Base-by-base conservation (phyloP, 108 stramenopile species). In the Cyclotella choctawhatcheeana region DNA sequence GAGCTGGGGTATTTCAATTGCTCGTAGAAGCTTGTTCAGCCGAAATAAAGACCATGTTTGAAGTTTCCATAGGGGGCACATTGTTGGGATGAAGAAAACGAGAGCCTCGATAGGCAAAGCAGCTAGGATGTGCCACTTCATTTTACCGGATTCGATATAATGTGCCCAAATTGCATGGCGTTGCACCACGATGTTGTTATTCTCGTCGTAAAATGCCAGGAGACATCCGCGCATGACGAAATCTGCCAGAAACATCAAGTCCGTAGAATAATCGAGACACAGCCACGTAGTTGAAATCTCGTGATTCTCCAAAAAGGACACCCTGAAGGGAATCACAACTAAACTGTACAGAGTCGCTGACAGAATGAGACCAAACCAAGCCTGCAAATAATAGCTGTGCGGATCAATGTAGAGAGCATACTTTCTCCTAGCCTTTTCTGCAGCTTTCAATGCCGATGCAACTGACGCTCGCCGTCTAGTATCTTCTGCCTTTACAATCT, bases 41-140 rank as follows among this genome's bases (percentile, higher is more conserved):
- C 84, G 72, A 40, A 79, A 81, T 2, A 85, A 44, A 12, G 73
- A 71, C 77, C 77, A 82, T 37, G 64, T 59, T 58, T 85, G 84
- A 13, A 85, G 48, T 16, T 53, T 65, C 68, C 77, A 81, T 2
- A 81, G 26, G 17, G 82, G 82, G 62, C 82, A 83, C 35, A 71
- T 18, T 17, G 76, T 51, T 21, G 64, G 65, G 18, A 59, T 32
- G 21, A 48, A 27, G 2, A 85, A 13, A 12, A 64, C 29, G 56
- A 75, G 22, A 6, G 64, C 35, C 58, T 85, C 84, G 0, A 79
- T 44, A 17, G 84, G 84, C 56, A 85, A 4, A 3, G 62, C 34
- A 22, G 73, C 48, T 21, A 74, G 1, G 35, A 85, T 27, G 73
- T 85, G 84, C 67, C 64, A 69, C 34, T 77, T 73, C 48, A 68